phyloP scores from a whole-genome alignment of 108 stramenopile species.

The Nitzschia sp. region DNA sequence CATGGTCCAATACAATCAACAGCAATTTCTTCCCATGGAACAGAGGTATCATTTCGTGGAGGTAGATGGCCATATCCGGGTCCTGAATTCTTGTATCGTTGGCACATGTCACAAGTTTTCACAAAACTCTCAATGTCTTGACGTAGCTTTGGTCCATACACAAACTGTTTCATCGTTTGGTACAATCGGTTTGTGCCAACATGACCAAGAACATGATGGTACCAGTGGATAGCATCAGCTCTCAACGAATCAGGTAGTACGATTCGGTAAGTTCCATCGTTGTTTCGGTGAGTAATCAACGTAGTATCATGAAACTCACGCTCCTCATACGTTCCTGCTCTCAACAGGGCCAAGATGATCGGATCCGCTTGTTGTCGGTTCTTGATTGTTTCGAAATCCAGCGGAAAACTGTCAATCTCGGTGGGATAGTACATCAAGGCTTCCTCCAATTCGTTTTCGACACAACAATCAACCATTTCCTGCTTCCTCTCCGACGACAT shows the following conservation, averaged over 20 bases:
- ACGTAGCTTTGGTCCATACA: neutral
- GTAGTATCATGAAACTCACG: neutral
- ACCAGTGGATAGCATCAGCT: neutral
- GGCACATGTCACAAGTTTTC: conserved; percentile 12
- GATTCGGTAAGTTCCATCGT: neutral
- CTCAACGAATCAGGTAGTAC: neutral
- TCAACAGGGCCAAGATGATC: neutral
- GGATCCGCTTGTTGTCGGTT: neutral
- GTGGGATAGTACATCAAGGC: conserved; percentile 1
- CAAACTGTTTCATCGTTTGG: conserved; percentile 11
- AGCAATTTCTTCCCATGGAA: conserved; percentile 33
- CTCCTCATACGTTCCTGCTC: neutral
- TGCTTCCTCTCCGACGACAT: neutral
- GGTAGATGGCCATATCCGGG: neutral
- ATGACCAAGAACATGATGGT: conserved; percentile 1
- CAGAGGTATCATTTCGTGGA: neutral
- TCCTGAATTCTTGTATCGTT: conserved; percentile 4
- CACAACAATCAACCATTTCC: neutral
- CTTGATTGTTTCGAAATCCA: neutral
- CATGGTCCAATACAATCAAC: conserved; percentile 43
- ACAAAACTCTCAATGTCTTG: neutral
- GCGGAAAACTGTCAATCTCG: neutral
- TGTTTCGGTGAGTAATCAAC: neutral
- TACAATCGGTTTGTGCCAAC: neutral
- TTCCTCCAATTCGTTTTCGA: neutral